Evolutionary conservation across 148 eudicot genomes (phyloP).

Genomic region (Rhododendron williamsianum): DNA sequence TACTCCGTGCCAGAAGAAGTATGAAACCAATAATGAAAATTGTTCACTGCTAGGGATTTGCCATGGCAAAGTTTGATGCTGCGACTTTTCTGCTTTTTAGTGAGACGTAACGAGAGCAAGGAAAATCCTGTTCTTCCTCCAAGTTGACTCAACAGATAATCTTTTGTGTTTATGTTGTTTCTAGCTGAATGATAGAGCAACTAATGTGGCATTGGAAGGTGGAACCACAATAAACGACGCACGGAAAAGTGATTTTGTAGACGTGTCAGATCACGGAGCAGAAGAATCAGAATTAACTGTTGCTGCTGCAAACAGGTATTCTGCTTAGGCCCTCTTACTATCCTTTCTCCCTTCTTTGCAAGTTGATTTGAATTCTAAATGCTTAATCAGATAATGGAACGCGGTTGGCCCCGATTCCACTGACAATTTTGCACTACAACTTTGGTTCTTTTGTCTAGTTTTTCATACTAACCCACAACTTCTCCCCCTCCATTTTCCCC

Average conservation of each 20-base stretch:
- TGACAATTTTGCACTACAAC: too few relatives aligned
- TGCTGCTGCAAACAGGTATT: neutral
- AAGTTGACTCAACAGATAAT: neutral
- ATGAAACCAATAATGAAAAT: neutral
- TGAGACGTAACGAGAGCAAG: neutral
- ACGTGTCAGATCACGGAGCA: neutral
- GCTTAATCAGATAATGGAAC: neutral
- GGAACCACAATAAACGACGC: neutral
- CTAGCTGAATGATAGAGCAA: neutral
- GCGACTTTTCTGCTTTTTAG: neutral
- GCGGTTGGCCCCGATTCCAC: neutral
- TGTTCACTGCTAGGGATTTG: neutral
- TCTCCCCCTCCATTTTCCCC: too few relatives aligned
- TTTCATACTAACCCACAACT: too few relatives aligned
- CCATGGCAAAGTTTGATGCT: neutral
- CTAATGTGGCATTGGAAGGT: slow-evolving; percentile 6
- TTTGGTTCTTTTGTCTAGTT: too few relatives aligned
- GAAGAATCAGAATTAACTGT: neutral
- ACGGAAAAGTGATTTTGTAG: neutral
- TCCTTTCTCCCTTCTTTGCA: slow-evolving; percentile 1
- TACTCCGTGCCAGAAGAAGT: neutral
- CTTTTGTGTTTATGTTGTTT: neutral
- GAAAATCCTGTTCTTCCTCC: neutral
- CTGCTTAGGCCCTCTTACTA: neutral
- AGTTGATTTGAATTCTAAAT: neutral